Evolutionary conservation across 768 basidiomycete species (phyloP).

Genomic region (Mycena chlorophos): DNA sequence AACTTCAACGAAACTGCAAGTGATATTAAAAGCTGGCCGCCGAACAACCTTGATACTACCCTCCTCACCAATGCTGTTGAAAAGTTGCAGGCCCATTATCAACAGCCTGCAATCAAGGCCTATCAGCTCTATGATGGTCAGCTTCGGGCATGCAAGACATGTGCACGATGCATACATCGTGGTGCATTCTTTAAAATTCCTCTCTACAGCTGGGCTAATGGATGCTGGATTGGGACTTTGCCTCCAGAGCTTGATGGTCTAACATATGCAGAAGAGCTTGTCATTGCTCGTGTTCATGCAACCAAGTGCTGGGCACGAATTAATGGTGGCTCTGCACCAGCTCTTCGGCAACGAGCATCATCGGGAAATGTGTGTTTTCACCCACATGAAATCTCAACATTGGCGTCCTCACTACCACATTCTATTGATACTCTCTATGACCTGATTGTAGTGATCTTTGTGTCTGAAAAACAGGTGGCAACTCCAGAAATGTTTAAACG

Average conservation of each 20-base stretch:
- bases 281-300: slow-evolving; percentile 11
- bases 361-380: slow-evolving; percentile 18
- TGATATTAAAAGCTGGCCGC: not conserved
- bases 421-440: slow-evolving; percentile 15
- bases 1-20: slow-evolving; percentile 3
- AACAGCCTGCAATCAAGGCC: slow-evolving; percentile 9
- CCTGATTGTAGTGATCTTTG: slow-evolving; percentile 19
- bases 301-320: slow-evolving; percentile 18
- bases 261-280: slow-evolving; percentile 17
- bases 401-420: slow-evolving; percentile 4
- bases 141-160: slow-evolving; percentile 8
- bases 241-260: slow-evolving; percentile 10
- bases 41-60: slow-evolving; percentile 1
- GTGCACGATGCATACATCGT: slow-evolving; percentile 3
- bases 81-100: not conserved
- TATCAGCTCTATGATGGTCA: slow-evolving; percentile 7
- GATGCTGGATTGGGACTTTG: slow-evolving; percentile 23
- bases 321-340: not conserved
- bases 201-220: slow-evolving; percentile 22
- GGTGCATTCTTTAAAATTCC: slow-evolving; percentile 15
- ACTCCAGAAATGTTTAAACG: slow-evolving; percentile 7
- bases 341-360: slow-evolving; percentile 6
- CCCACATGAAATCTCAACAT: slow-evolving; percentile 13
- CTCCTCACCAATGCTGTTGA: not conserved
- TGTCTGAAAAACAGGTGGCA: slow-evolving; percentile 1